Conservation (phyloP, 75 land plant genomes). For the Cupressus sempervirens region DNA sequence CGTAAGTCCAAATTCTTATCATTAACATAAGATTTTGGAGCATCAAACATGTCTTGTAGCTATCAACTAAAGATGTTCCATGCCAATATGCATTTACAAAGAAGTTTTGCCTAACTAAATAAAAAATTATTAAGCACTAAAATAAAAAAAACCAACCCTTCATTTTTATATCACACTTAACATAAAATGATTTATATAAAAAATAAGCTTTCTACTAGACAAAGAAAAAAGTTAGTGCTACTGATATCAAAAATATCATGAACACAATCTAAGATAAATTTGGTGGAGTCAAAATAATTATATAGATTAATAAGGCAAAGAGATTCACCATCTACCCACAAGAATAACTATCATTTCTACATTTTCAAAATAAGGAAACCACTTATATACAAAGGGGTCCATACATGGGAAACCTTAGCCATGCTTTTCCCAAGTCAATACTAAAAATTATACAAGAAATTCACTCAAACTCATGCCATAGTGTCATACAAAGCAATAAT, state of each 20-base stretch:
- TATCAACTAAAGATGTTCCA: background rate
- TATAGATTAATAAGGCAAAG: background rate
- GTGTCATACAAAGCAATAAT: background rate
- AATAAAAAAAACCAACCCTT: constrained; percentile 2
- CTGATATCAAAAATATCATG: background rate
- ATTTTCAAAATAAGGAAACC: background rate
- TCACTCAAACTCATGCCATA: constrained; percentile 7
- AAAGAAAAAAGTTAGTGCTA: background rate
- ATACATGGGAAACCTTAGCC: background rate
- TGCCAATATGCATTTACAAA: background rate
- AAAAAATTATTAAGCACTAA: background rate
- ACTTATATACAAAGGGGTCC: background rate
- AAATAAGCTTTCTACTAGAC: background rate
- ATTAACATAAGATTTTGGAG: too few species aligned
- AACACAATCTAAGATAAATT: background rate
- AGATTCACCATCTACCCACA: background rate
- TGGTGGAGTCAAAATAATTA: background rate
- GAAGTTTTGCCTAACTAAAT: background rate
- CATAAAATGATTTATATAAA: background rate
- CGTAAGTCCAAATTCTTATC: background rate
- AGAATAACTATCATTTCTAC: background rate
- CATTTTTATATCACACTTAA: background rate
- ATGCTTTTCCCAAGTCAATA: constrained; percentile 13
- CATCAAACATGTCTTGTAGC: background rate
- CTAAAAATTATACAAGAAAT: background rate